Evolutionary conservation across 345 rosid genomes (phyloP).

Genomic region (Eucalyptus curtisii): DNA sequence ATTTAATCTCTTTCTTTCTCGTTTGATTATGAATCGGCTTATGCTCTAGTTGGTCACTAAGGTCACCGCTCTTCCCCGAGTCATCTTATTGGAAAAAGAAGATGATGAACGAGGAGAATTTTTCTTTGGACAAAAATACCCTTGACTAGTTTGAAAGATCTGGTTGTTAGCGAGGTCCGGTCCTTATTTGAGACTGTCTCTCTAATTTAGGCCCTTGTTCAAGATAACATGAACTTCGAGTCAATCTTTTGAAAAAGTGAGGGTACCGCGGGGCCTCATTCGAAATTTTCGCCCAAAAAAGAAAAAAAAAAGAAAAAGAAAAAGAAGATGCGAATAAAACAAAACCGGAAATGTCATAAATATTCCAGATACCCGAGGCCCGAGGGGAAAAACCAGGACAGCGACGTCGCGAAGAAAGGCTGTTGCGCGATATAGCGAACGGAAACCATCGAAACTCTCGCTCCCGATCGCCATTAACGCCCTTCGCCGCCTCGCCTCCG

Average conservation of each 20-base stretch:
- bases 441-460: background rate
- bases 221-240: background rate
- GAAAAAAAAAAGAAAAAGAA: too few species aligned
- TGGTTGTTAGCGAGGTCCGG: background rate
- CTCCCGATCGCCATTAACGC: background rate
- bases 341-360: background rate
- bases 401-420: background rate
- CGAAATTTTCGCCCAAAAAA: background rate
- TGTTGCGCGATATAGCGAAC: background rate
- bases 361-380: background rate
- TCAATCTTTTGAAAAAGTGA: background rate
- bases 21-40: fast-evolving
- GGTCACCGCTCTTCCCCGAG: fast-evolving
- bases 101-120: too few species aligned
- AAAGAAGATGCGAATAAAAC: background rate
- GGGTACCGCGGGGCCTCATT: background rate
- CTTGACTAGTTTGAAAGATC: background rate
- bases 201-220: background rate
- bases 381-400: background rate
- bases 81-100: background rate
- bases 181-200: too few species aligned
- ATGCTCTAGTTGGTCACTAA: fast-evolving
- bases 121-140: fast-evolving
- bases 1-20: too few species aligned
- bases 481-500: background rate